Percentiles rank a stretch among this genome's conserved stretches.
phyloP scores from a whole-genome alignment of 257 asterid genomes.

The Penstemon barbatus region DNA sequence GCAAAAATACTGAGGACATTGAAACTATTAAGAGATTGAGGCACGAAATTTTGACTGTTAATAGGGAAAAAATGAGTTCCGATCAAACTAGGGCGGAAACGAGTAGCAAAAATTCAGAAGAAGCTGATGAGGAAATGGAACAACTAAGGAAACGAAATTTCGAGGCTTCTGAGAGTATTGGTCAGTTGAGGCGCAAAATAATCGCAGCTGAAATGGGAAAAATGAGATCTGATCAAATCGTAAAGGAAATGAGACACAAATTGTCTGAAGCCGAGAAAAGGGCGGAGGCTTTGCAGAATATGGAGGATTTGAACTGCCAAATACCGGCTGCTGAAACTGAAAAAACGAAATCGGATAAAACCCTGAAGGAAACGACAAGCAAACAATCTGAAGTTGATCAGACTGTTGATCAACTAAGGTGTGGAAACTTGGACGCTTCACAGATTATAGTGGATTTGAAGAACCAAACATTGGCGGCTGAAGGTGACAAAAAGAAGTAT shows the following conservation, averaged over 20 bases:
- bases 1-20: background rate
- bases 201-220: background rate
- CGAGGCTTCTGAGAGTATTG: background rate
- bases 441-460: background rate
- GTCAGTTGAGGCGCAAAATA: background rate
- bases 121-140: background rate
- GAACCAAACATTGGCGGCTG: background rate
- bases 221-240: background rate
- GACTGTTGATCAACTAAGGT: background rate
- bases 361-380: background rate
- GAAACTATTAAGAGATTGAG: background rate
- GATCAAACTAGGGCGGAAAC: too few relatives aligned
- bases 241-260: background rate
- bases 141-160: background rate
- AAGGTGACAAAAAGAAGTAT: background rate
- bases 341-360: too few relatives aligned
- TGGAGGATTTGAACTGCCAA: background rate
- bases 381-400: constrained; percentile 4
- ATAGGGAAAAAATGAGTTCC: too few relatives aligned
- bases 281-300: background rate
- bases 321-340: background rate
- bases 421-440: background rate
- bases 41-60: background rate
- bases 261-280: too few relatives aligned
- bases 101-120: too few relatives aligned